Evolutionary conservation across 1,284 basidiomycete species (phyloP).

Genomic region (Sporisorium reilianum): DNA sequence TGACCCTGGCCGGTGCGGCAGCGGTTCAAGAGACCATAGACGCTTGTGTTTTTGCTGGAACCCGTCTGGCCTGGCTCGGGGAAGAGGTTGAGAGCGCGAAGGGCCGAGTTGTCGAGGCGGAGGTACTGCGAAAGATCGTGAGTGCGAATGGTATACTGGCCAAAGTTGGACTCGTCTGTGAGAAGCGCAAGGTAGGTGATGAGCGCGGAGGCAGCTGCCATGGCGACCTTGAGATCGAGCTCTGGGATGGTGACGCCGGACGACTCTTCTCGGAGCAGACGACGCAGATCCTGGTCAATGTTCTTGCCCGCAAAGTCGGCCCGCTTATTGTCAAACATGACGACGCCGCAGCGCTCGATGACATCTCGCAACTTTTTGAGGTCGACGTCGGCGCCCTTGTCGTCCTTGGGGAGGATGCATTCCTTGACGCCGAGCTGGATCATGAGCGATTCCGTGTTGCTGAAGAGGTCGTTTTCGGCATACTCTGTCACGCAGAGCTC

Average conservation of each 20-base stretch:
- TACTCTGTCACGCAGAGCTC: conserved; percentile 82
- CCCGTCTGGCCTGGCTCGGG: conserved; percentile 72
- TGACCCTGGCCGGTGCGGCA: conserved; percentile 97
- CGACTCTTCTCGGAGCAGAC: conserved; percentile 75
- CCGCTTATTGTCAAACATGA: conserved; percentile 87
- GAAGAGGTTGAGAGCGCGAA: conserved; percentile 88
- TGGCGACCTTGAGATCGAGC: conserved; percentile 81
- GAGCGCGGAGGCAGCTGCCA: conserved; percentile 83
- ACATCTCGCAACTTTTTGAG: conserved; percentile 71
- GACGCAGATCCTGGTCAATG: conserved; percentile 85
- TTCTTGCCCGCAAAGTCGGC: conserved; percentile 83
- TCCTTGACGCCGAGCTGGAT: conserved; percentile 98
- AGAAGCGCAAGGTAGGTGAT: conserved; percentile 85
- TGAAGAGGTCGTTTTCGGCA: conserved; percentile 93
- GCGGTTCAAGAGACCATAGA: conserved; percentile 90
- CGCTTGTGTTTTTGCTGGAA: conserved; percentile 72
- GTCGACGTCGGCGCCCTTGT: conserved; percentile 79
- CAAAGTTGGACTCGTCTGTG: conserved; percentile 84
- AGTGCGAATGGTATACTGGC: conserved; percentile 82
- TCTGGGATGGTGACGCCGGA: conserved; percentile 72
- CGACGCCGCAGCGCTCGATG: conserved; percentile 89
- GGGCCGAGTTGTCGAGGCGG: conserved; percentile 92
- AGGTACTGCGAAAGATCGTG: conserved; percentile 96
- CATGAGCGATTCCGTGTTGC: conserved; percentile 93
- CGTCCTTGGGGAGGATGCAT: conserved; percentile 75